Base-by-base conservation (phyloP, 2,329 filamentous ascomycete species). In the Talaromyces sp. region DNA sequence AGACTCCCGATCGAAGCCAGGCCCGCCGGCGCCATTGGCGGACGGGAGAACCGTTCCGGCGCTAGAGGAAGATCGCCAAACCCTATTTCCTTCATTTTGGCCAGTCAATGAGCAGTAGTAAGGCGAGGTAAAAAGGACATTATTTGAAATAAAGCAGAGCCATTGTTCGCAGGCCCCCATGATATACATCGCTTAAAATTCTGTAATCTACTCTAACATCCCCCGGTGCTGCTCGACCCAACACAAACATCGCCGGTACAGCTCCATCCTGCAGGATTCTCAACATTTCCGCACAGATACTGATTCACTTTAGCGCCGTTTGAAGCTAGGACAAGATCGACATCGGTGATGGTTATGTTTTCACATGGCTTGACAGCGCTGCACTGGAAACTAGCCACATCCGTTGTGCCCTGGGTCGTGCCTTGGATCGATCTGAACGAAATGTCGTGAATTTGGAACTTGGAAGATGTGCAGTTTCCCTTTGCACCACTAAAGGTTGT, bases 371-470 rank as follows among this genome's bases (percentile, higher is more conserved):
- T 64, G 2, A 68, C 64, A 4, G 63, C 70, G 61, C 69, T 72
- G 59, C 72, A 74, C 52, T 74, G 70, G 3, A 74, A 62, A 48
- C 66, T 70, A 0, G 67, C 67, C 14, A 74, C 65, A 6, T 64
- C 60, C 12, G 57, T 35, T 1, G 61, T 63, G 19, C 32, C 19
- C 24, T 59, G 24, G 1, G 61, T 62, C 3, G 67, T 70, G 0
- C 71, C 68, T 0, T 56, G 59, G 2, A 70, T 56, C 31, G 65
- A 59, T 1, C 26, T 53, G 10, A 73, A 59, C 1, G 54, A 58
- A 2, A 78, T 61, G 54, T 76, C 69, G 2, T 64, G 62, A 24
- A 80, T 67, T 55, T 80, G 70, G 61, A 80, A 80, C 35, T 71
- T 65, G 1, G 70, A 74, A 9, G 72, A 75, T 0, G 72, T 74